Percentiles rank a stretch among this genome's conserved stretches.
Evolutionary conservation across 768 basidiomycete genomes (phyloP).

Genomic region (Tylopilus sp.): DNA sequence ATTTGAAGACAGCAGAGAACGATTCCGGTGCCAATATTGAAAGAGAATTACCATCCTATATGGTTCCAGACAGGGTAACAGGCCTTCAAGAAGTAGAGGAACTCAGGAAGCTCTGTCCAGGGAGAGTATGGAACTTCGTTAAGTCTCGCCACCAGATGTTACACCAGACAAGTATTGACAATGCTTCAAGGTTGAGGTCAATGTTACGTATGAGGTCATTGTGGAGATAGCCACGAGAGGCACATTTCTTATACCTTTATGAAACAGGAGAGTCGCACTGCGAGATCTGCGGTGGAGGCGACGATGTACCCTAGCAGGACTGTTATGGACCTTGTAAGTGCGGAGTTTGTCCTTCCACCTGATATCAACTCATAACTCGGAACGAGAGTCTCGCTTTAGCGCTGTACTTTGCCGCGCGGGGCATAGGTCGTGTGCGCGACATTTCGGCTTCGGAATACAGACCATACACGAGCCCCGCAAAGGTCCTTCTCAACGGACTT

Average conservation of each 20-base stretch:
- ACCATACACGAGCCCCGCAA: slow-evolving; percentile 69
- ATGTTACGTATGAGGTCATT: slow-evolving; percentile 75
- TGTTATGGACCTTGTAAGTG: slow-evolving; percentile 85
- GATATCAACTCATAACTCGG: slow-evolving; percentile 2
- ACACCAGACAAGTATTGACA: background rate
- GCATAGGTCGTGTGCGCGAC: slow-evolving; percentile 55
- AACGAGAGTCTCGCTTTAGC: slow-evolving; percentile 85
- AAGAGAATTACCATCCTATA: slow-evolving; percentile 42
- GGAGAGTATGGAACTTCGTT: slow-evolving; percentile 90
- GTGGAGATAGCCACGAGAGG: background rate
- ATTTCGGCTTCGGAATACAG: slow-evolving; percentile 30
- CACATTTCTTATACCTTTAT: slow-evolving; percentile 3
- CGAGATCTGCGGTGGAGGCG: slow-evolving; percentile 54
- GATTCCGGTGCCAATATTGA: slow-evolving; percentile 1
- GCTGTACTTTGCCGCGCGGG: slow-evolving; percentile 89
- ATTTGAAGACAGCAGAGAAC: slow-evolving; percentile 4
- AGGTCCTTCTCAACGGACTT: slow-evolving; percentile 84
- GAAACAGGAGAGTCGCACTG: slow-evolving; percentile 61
- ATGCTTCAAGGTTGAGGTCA: slow-evolving; percentile 66
- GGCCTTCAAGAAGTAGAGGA: slow-evolving; percentile 79
- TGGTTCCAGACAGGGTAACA: slow-evolving; percentile 86
- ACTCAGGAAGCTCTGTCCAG: slow-evolving; percentile 68
- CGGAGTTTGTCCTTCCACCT: background rate
- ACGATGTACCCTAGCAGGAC: slow-evolving; percentile 78
- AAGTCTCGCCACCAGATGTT: slow-evolving; percentile 21